Conservation (phyloP, 495 filamentous ascomycete genomes). For the Jackrogersella minutella region DNA sequence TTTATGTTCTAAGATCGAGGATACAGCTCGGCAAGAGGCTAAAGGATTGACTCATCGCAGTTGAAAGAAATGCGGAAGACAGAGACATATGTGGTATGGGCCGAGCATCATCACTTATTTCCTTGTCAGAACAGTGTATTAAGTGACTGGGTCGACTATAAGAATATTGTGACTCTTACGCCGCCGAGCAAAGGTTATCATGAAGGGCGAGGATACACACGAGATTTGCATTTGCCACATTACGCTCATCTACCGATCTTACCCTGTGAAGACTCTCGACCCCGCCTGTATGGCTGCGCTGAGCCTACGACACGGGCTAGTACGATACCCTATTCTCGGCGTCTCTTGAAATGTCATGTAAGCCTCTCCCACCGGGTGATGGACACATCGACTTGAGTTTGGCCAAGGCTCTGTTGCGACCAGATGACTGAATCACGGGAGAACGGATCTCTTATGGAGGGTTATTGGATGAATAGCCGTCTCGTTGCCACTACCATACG, state of each 20-base stretch:
- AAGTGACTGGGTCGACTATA: not conserved
- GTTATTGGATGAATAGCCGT: not conserved
- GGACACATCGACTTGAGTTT: too few species aligned
- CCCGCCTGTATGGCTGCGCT: not conserved
- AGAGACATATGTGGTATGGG: too few species aligned
- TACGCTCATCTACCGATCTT: not conserved
- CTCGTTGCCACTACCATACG: not conserved
- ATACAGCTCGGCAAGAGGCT: too few species aligned
- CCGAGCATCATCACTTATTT: too few species aligned
- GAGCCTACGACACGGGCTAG: not conserved
- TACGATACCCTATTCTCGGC: not conserved
- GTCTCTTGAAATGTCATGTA: not conserved
- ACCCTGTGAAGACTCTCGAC: not conserved
- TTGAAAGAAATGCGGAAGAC: too few species aligned
- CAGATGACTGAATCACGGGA: not conserved
- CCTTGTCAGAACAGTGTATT: too few species aligned
- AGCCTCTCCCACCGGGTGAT: not conserved
- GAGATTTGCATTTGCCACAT: not conserved
- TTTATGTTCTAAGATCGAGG: too few species aligned
- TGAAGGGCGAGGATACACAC: not conserved
- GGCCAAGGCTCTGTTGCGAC: not conserved
- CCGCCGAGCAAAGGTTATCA: too few species aligned
- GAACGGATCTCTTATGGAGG: not conserved
- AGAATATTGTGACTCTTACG: not conserved
- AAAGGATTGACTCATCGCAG: too few species aligned